Evolutionary conservation across 2,329 filamentous ascomycete species (phyloP).

Genomic region (Plenodomus lindquistii): DNA sequence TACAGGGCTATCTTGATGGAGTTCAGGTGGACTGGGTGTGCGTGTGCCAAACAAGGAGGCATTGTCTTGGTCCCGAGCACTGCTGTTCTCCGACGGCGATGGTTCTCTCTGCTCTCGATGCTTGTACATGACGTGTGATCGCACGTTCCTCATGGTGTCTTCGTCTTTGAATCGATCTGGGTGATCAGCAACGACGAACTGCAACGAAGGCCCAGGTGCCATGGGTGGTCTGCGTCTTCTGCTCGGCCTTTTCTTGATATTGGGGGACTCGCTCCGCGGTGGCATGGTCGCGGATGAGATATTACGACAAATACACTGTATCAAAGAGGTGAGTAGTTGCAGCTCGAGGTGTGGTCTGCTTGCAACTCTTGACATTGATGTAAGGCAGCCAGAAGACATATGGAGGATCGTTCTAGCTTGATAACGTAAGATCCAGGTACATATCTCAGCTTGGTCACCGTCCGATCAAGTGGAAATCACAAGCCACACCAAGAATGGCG

Average conservation of each 20-base stretch:
- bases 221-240: conserved; percentile 39
- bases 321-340: background rate
- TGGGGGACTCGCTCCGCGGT: conserved; percentile 23
- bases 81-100: conserved; percentile 19
- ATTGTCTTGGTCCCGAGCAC: conserved; percentile 20
- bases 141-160: conserved; percentile 38
- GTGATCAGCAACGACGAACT: conserved; percentile 41
- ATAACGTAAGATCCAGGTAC: conserved; percentile 16
- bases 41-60: conserved; percentile 10
- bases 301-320: background rate
- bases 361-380: background rate
- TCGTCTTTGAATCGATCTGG: conserved; percentile 39
- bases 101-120: conserved; percentile 28
- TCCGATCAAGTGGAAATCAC: conserved; percentile 9
- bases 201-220: conserved; percentile 34
- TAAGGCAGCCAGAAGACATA: background rate
- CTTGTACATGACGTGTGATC: conserved; percentile 45
- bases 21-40: conserved; percentile 27
- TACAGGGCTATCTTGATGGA: conserved; percentile 14
- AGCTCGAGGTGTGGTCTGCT: background rate
- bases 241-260: conserved; percentile 25
- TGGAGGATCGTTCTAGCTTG: conserved; percentile 1
- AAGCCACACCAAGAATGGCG: conserved; percentile 11
- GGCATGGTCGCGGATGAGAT: conserved; percentile 16
- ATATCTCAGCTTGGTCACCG: conserved; percentile 4